These are phyloP conservation scores for Citrullus amarus DNA, from an alignment of 306 rosid species.

Conservation along the genomic window DNA sequence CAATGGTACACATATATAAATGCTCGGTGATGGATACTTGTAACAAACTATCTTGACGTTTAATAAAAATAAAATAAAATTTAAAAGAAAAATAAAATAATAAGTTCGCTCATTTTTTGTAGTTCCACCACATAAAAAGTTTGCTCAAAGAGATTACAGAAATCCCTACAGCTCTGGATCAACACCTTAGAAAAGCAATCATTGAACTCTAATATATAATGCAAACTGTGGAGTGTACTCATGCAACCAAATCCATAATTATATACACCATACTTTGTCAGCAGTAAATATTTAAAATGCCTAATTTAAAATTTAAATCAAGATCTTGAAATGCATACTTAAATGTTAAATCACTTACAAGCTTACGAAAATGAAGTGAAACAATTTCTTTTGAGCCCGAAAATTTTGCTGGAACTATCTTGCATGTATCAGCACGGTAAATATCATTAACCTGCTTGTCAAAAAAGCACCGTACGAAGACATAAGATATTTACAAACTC, in stretches of 20 bases:
- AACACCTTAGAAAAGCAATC: neutral
- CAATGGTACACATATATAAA: neutral
- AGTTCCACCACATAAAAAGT: neutral
- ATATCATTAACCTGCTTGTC: conserved; percentile 56
- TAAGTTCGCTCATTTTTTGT: neutral
- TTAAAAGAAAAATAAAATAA: neutral
- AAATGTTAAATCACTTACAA: conserved; percentile 25
- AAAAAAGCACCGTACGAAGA: neutral
- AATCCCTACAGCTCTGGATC: neutral
- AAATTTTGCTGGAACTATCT: conserved; percentile 80
- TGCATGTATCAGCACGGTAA: conserved; percentile 72
- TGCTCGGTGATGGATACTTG: neutral
- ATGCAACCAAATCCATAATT: neutral
- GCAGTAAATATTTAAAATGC: neutral
- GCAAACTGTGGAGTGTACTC: neutral
- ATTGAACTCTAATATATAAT: neutral
- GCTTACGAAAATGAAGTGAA: conserved; percentile 50
- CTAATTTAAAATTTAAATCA: neutral
- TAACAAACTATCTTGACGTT: neutral
- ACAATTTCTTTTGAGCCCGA: conserved; percentile 88
- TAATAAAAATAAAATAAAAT: neutral
- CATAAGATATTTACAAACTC: neutral
- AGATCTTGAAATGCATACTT: neutral
- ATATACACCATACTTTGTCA: neutral
- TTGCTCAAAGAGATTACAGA: neutral